phyloP scores from a whole-genome alignment of 129 eudicot species.

The Heracleum sosnowskyi region DNA sequence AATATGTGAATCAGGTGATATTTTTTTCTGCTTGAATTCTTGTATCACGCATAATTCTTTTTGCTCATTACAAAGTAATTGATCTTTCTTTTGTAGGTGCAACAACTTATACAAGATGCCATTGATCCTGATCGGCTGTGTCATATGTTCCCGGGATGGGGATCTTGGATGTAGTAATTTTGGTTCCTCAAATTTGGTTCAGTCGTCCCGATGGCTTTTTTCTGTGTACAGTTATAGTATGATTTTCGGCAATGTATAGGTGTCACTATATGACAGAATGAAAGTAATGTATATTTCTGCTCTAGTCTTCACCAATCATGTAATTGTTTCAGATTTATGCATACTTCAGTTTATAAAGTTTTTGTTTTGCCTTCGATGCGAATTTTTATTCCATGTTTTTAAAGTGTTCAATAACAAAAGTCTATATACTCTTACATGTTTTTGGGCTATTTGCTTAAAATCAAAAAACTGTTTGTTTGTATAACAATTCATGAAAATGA shows the following conservation, averaged over 20 bases:
- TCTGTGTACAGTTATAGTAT: neutral
- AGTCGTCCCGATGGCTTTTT: neutral
- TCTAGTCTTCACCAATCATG: neutral
- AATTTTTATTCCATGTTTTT: too few species aligned
- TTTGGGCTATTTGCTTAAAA: too few species aligned
- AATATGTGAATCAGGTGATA: neutral
- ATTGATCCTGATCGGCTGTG: constrained; percentile 83
- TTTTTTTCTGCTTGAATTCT: neutral
- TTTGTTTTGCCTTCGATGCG: too few species aligned
- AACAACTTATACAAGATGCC: constrained; percentile 89
- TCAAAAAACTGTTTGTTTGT: too few species aligned
- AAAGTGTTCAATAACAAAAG: too few species aligned
- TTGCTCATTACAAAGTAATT: neutral
- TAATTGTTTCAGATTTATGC: neutral
- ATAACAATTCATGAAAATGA: too few species aligned
- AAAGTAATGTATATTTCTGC: neutral
- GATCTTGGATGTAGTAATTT: constrained; percentile 58
- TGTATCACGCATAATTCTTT: neutral
- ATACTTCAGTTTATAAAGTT: neutral
- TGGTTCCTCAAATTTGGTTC: neutral
- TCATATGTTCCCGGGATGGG: constrained; percentile 98
- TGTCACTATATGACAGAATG: neutral
- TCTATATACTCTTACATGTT: too few species aligned
- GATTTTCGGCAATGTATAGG: neutral
- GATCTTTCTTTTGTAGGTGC: constrained; percentile 49